A percentile compares a stretch with the other conserved stretches of the same genome.
phyloP scores from a whole-genome alignment of 2,329 filamentous ascomycete species.

The Dactylellina haptotyla region DNA sequence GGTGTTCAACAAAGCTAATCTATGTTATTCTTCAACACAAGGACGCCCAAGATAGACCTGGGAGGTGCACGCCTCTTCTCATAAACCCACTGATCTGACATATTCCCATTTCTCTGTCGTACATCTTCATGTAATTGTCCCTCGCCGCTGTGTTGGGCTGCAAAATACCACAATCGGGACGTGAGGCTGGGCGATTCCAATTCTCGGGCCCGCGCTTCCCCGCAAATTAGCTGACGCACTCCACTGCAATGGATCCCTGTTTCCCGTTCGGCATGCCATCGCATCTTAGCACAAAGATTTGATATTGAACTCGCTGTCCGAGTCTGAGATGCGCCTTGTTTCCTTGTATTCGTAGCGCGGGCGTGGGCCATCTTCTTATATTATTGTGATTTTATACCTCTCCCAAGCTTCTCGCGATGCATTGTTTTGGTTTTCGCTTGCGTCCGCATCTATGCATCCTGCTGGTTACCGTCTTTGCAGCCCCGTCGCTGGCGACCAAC shows the following conservation, averaged over 20 bases:
- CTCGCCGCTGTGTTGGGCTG: too few relatives aligned
- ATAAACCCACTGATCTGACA: neutral
- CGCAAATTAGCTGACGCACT: neutral
- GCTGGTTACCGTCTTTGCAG: conserved; percentile 9
- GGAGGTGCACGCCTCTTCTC: too few relatives aligned
- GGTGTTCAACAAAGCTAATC: too few relatives aligned
- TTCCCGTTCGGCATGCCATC: neutral
- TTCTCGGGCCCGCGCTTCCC: neutral
- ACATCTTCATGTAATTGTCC: too few relatives aligned
- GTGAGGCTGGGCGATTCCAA: neutral
- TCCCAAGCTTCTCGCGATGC: conserved; percentile 11
- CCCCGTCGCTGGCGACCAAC: too few relatives aligned
- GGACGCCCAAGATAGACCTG: too few relatives aligned
- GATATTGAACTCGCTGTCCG: too few relatives aligned
- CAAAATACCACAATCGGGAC: neutral
- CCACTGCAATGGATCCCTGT: neutral
- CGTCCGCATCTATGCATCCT: conserved; percentile 19
- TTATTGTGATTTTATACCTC: neutral
- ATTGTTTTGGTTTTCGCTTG: conserved; percentile 16
- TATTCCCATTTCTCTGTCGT: too few relatives aligned
- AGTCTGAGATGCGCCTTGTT: neutral
- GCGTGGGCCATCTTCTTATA: neutral
- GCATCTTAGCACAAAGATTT: too few relatives aligned
- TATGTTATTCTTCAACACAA: too few relatives aligned
- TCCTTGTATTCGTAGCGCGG: conserved; percentile 16